Evolutionary conservation across 176 grass and related monocot genomes (phyloP).

Genomic region (Rhynchospora tenuis): DNA sequence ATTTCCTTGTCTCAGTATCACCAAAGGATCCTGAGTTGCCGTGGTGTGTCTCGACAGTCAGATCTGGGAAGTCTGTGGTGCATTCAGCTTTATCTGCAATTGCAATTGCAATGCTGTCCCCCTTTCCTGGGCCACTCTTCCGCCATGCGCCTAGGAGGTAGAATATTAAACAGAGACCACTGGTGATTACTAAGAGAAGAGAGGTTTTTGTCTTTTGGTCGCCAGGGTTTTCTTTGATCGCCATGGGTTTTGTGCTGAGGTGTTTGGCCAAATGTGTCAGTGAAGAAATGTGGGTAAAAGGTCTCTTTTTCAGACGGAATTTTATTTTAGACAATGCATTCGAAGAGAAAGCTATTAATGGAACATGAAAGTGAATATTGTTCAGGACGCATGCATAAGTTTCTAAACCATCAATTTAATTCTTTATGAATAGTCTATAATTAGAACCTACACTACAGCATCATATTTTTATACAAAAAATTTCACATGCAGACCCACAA

Average conservation of each 20-base stretch:
- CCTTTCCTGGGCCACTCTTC: conserved; percentile 70
- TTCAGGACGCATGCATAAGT: not conserved
- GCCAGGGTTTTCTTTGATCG: conserved; percentile 41
- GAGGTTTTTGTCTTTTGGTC: conserved; percentile 53
- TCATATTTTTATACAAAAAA: not conserved
- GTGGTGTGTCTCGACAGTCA: conserved; percentile 65
- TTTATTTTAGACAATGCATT: not conserved
- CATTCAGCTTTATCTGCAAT: conserved; percentile 41
- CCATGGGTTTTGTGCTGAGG: conserved; percentile 31
- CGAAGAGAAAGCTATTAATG: conserved; percentile 11
- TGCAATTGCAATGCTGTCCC: conserved; percentile 55
- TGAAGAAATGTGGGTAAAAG: not conserved
- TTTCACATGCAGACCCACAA: not conserved
- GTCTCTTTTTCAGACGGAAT: not conserved
- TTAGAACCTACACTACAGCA: not conserved
- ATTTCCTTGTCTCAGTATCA: not conserved
- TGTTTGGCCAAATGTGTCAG: not conserved
- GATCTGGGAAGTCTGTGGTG: not conserved
- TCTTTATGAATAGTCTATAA: not conserved
- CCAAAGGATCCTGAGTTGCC: not conserved
- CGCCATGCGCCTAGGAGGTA: conserved; percentile 75
- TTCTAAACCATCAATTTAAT: conserved; percentile 10
- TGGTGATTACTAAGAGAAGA: conserved; percentile 42
- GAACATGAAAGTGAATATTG: conserved; percentile 1
- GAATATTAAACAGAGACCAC: conserved; percentile 72